Evolutionary conservation across 106 monocot species (phyloP), one percentile per base, ranked within the genome.

Genomic region (Phalaenopsis equestris): DNA sequence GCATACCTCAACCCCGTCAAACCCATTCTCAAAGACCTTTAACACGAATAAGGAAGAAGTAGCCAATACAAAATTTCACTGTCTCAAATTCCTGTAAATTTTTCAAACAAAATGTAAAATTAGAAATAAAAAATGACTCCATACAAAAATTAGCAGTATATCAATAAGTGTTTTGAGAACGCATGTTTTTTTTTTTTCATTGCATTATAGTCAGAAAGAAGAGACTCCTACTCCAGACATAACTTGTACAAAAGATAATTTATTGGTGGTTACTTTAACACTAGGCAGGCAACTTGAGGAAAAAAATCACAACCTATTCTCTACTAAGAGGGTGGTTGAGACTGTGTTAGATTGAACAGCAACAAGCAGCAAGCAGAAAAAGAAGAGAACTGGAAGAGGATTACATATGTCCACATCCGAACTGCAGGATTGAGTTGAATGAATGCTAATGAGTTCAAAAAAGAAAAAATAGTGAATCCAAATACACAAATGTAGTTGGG

Each of bases 1-100:
- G 10, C 70, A 70, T 70, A 70, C 70, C 70, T 70, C 70, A 70
- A 70, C 4, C 70, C 37, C 6, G 70, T 39, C 70, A 70, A 70
- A 70, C 70, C 70, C 70, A 70, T 70, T 14, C 70, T 70, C 39
- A 36, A 70, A 70, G 39, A 38, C 6, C 3, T 15, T 70, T 70
- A 12, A 70, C 1, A 15, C 12, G 15, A 70, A 12, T 37, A 70
- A 12, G 39, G 14, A 11, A 19, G 36, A 38, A 23, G 24, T 23
- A 65, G 3, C n/a, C 70, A 70, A 14, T 4, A 70, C 14, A 11
- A 70, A 70, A 70, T 4, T 37, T 70, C 36, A 70, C 36, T 8
- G 70, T 14, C 7, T 15, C 38, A 70, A 70, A 70, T 39, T 70
- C 61, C 70, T 70, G 39, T 70, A 39, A 70, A 61, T 6, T 61